Percentiles rank a stretch among this genome's conserved stretches.
These are phyloP conservation scores for Yamadazyma taylorii DNA, from an alignment of 1,139 yeast species.

Conservation along the genomic window DNA sequence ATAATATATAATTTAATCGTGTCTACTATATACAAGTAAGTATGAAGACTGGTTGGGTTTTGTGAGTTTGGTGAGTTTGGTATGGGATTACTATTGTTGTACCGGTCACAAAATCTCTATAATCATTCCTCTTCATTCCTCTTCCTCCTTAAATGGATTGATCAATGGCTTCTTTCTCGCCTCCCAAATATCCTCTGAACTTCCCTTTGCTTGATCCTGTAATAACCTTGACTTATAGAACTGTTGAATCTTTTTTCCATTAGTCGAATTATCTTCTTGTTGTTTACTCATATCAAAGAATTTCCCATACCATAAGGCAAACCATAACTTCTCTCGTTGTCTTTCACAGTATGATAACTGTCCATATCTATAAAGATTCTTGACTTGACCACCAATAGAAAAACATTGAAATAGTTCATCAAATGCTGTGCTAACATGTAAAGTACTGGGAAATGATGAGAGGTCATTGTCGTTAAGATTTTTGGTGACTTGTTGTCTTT, in stretches of 20 bases:
- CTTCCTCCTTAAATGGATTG: slow-evolving; percentile 25
- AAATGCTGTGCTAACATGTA: slow-evolving; percentile 65
- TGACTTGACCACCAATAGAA: slow-evolving; percentile 84
- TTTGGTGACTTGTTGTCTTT: slow-evolving; percentile 30
- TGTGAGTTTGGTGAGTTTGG: no score
- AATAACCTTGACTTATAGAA: slow-evolving; percentile 67
- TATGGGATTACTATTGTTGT: no score
- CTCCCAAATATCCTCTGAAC: slow-evolving; percentile 84
- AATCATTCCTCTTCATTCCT: no score
- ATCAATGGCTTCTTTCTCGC: slow-evolving; percentile 37
- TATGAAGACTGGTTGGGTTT: no score
- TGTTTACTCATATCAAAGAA: slow-evolving; percentile 31
- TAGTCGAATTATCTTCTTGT: slow-evolving; percentile 43
- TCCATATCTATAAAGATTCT: slow-evolving; percentile 82
- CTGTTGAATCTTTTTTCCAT: slow-evolving; percentile 58
- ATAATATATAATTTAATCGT: no score
- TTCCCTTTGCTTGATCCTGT: slow-evolving; percentile 62
- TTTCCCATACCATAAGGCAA: slow-evolving; percentile 64
- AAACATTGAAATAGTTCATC: slow-evolving; percentile 85
- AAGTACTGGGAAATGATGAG: slow-evolving; percentile 36
- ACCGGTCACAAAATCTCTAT: no score
- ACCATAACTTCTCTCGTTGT: slow-evolving; percentile 75
- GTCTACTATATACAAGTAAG: no score
- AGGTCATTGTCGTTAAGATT: slow-evolving; percentile 27
- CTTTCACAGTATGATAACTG: slow-evolving; percentile 67